These are phyloP conservation scores for Agaricus blazei DNA, from an alignment of 768 basidiomycete species.

Conservation along the genomic window DNA sequence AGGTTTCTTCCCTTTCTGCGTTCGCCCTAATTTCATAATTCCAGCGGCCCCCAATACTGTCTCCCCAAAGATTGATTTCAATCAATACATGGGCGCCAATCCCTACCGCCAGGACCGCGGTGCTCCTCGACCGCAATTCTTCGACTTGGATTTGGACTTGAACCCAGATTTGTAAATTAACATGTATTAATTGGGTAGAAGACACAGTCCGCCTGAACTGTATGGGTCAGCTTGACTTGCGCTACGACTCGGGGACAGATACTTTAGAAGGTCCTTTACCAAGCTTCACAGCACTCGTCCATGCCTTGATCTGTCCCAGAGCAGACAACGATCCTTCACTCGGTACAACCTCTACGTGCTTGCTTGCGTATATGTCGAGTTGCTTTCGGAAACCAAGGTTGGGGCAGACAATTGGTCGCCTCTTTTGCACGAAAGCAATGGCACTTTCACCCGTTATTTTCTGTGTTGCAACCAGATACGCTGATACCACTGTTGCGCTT, in stretches of 20 bases:
- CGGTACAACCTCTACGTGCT: constrained; percentile 16
- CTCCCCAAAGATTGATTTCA: constrained; percentile 47
- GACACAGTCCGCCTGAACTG: neutral
- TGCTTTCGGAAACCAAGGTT: constrained; percentile 67
- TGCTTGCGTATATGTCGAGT: constrained; percentile 34
- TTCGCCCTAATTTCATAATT: constrained; percentile 10
- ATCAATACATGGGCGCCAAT: constrained; percentile 51
- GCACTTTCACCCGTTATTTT: constrained; percentile 50
- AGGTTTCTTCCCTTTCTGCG: neutral
- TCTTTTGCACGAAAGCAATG: constrained; percentile 47
- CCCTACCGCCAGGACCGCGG: constrained; percentile 70
- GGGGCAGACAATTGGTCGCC: constrained; percentile 57
- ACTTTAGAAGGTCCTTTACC: neutral
- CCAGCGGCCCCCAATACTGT: constrained; percentile 49
- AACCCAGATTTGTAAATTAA: constrained; percentile 64
- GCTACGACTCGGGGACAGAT: neutral
- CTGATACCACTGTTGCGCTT: constrained; percentile 71
- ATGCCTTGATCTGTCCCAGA: constrained; percentile 5
- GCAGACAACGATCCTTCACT: constrained; percentile 3
- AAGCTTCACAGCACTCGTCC: neutral
- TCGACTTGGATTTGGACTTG: constrained; percentile 79
- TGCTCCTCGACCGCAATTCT: constrained; percentile 54
- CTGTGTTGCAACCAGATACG: constrained; percentile 56
- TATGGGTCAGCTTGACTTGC: neutral
- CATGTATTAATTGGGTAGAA: neutral